Evolutionary conservation across 257 asterid genomes (phyloP).

Genomic region (Agastache rugosa): DNA sequence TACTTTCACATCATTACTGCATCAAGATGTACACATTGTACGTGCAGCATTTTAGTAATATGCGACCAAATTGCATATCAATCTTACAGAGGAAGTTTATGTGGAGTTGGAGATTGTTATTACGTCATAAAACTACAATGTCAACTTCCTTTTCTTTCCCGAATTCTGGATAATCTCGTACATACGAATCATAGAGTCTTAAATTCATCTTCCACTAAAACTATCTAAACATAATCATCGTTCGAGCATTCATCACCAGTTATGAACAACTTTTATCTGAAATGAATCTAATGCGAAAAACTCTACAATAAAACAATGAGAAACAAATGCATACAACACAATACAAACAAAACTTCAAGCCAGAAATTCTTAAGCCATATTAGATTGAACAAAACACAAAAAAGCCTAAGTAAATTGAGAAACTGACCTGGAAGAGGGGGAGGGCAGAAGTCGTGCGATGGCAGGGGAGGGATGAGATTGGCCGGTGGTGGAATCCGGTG

Average conservation of each 20-base stretch:
- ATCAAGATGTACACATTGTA: slow-evolving; percentile 1
- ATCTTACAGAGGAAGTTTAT: not conserved
- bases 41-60: not conserved
- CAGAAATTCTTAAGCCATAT: no score
- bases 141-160: not conserved
- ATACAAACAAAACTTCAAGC: slow-evolving; percentile 24
- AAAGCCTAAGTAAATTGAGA: no score
- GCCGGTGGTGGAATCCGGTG: no score
- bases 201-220: not conserved
- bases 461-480: no score
- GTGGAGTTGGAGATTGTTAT: not conserved
- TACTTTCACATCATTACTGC: not conserved
- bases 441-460: no score
- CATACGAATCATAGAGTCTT: slow-evolving; percentile 9
- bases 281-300: not conserved
- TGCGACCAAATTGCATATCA: not conserved
- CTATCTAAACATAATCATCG: not conserved
- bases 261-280: not conserved
- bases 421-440: no score
- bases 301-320: not conserved
- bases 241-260: slow-evolving; percentile 11
- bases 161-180: not conserved
- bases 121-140: no score
- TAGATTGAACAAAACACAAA: no score
- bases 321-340: slow-evolving; percentile 16